A percentile compares a stretch with the other conserved stretches of the same genome.
These are phyloP conservation scores for Pestalotiopsis sp. DNA, from an alignment of 2,329 filamentous ascomycete species.

Conservation along the genomic window DNA sequence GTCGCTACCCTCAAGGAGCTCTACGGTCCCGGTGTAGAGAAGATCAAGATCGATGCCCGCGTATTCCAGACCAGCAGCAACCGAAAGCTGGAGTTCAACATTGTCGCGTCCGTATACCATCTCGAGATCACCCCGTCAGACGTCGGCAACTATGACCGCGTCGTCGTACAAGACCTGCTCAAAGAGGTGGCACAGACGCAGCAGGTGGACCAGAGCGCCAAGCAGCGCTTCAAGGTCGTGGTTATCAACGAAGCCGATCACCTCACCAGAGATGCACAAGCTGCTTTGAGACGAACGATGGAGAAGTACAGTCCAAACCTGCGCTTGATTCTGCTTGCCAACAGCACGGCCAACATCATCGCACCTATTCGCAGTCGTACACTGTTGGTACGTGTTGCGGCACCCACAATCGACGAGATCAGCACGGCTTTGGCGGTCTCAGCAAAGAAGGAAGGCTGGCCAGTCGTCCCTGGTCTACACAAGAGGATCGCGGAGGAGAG, in stretches of 20 bases:
- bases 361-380: slow-evolving; percentile 95
- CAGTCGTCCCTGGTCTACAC: slow-evolving; percentile 73
- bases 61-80: slow-evolving; percentile 95
- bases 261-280: slow-evolving; percentile 90
- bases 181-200: slow-evolving; percentile 99
- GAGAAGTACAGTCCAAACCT: slow-evolving; percentile 98
- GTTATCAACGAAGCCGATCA: slow-evolving; percentile 99
- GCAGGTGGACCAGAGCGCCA: slow-evolving; percentile 91
- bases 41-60: slow-evolving; percentile 98
- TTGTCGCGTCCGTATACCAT: slow-evolving; percentile 95
- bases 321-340: slow-evolving; percentile 86
- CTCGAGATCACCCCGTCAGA: slow-evolving; percentile 98
- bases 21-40: slow-evolving; percentile 95
- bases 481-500: slow-evolving; percentile 86
- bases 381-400: slow-evolving; percentile 86
- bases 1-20: slow-evolving; percentile 94
- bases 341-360: slow-evolving; percentile 97
- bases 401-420: slow-evolving; percentile 84
- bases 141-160: slow-evolving; percentile 93
- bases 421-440: slow-evolving; percentile 69
- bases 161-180: slow-evolving; percentile 91
- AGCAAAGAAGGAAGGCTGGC: slow-evolving; percentile 81
- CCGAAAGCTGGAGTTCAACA: slow-evolving; percentile 98
- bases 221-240: slow-evolving; percentile 95
- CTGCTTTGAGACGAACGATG: slow-evolving; percentile 92